These are phyloP conservation scores for Globisporangium emineosum DNA, from an alignment of 352 stramenopile genomes.

Conservation along the genomic window DNA sequence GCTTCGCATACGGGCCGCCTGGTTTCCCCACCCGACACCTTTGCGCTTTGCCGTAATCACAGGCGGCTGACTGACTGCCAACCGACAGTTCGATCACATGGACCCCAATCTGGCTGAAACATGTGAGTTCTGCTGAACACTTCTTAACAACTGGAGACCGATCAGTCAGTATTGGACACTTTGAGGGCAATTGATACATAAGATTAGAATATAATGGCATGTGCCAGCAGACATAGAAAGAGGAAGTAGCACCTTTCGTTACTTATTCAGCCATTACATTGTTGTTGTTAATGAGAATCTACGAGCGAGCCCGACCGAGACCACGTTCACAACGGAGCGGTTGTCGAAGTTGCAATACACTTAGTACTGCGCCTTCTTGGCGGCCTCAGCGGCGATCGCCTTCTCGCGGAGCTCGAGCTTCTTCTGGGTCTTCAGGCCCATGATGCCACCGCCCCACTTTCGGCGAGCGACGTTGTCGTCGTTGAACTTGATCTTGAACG, in stretches of 20 bases:
- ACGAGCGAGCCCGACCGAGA: conserved; percentile 1
- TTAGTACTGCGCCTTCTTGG: conserved; percentile 98
- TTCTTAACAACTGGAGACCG: neutral
- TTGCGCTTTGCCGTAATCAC: neutral
- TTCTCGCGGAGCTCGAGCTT: conserved; percentile 98
- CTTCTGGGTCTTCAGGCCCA: conserved; percentile 99
- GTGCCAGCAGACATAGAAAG: neutral
- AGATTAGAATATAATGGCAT: neutral
- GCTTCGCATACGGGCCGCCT: neutral
- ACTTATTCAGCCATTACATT: conserved; percentile 56
- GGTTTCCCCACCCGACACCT: neutral
- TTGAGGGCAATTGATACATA: neutral
- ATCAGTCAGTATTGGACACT: neutral
- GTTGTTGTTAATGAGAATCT: conserved; percentile 6
- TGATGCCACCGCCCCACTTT: conserved; percentile 99
- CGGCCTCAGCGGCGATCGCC: conserved; percentile 95
- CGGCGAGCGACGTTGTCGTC: conserved; percentile 88
- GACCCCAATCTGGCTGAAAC: neutral
- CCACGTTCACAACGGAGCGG: neutral
- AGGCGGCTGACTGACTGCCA: neutral
- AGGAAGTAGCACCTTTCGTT: conserved; percentile 9
- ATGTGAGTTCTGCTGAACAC: neutral
- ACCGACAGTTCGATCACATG: neutral
- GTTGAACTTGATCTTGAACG: conserved; percentile 98
- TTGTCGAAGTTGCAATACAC: conserved; percentile 6